Evolutionary conservation across 2,329 filamentous ascomycete genomes (phyloP), one percentile per base, ranked within the genome.

Genomic region (Colletotrichum eremochloae): DNA sequence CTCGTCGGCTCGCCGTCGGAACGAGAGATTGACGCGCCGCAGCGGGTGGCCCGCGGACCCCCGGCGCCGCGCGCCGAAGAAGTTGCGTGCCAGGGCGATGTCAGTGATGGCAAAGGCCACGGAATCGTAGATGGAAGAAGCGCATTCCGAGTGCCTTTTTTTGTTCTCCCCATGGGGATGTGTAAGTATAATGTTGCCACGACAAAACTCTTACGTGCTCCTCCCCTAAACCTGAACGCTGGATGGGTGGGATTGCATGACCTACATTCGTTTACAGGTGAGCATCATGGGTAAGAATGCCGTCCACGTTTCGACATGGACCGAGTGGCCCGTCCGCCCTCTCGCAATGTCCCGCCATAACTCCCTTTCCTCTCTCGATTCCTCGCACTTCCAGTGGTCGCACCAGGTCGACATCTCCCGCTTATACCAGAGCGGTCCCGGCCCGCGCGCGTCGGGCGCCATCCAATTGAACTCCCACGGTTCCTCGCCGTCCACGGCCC

Each of bases 341-440:
- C 53, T 58, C 42, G 44, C 44, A 12, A 72, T 60, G 5, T 44
- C 38, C 20, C 53, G 60, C 69, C 65, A 72, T 7, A 64, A 64
- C 38, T 68, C 58, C 3, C 48, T 53, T 33, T 68, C 58, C 11
- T 69, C 65, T 11, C 58, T 55, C n/a, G 65, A 60, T 38, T 69
- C 69, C 9, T 72, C 60, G n/a, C 65, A 72, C 55, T 52, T 68
- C 69, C 65, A 72, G 38, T 69, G 69, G 42, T 72, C 69, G 11
- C 69, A 68, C 66, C 69, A 72, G 0, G 52, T 55, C 38, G 69
- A 72, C 53, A 64, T 72, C 60, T 72, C 66, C 6, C 69, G 69
- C 52, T 63, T 64, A 7, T 58, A 68, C 69, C 69, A 69, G 5
- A 69, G 20, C 5, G 69, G 66, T 5, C 52, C 58, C 38, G 65